Evolutionary conservation across 2,329 filamentous ascomycete species (phyloP).

Genomic region (Colletotrichum lupini): DNA sequence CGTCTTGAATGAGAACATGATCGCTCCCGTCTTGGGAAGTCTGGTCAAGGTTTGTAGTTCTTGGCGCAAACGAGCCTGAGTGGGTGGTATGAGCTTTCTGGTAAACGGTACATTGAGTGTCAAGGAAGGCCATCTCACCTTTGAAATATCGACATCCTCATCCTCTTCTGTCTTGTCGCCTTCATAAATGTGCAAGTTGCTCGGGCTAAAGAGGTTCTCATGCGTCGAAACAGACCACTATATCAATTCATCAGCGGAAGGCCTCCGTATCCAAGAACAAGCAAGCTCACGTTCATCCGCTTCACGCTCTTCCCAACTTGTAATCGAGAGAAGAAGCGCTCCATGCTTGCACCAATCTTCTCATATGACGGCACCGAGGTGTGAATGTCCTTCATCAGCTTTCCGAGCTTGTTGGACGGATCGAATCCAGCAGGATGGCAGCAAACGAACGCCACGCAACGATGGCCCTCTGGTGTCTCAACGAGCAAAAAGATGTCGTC

Average conservation of each 20-base stretch:
- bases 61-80: slow-evolving; percentile 50
- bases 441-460: slow-evolving; percentile 60
- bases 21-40: slow-evolving; percentile 56
- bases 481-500: slow-evolving; percentile 65
- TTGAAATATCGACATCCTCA: slow-evolving; percentile 51
- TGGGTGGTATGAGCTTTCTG: background rate
- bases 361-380: slow-evolving; percentile 64
- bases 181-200: slow-evolving; percentile 49
- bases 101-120: too few species aligned
- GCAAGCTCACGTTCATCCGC: slow-evolving; percentile 58
- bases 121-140: slow-evolving; percentile 38
- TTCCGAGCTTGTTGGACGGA: slow-evolving; percentile 60
- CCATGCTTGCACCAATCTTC: slow-evolving; percentile 66
- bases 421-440: slow-evolving; percentile 66
- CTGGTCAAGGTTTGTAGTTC: slow-evolving; percentile 65
- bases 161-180: slow-evolving; percentile 47
- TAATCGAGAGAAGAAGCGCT: slow-evolving; percentile 61
- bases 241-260: background rate
- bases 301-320: slow-evolving; percentile 61
- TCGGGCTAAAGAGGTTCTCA: slow-evolving; percentile 51
- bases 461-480: slow-evolving; percentile 54
- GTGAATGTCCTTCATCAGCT: slow-evolving; percentile 61
- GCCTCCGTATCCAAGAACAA: background rate
- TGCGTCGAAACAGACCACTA: slow-evolving; percentile 63
- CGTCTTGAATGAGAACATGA: slow-evolving; percentile 68